Conservation (phyloP, 2,329 filamentous ascomycete genomes). For the Diaporthe sp. region DNA sequence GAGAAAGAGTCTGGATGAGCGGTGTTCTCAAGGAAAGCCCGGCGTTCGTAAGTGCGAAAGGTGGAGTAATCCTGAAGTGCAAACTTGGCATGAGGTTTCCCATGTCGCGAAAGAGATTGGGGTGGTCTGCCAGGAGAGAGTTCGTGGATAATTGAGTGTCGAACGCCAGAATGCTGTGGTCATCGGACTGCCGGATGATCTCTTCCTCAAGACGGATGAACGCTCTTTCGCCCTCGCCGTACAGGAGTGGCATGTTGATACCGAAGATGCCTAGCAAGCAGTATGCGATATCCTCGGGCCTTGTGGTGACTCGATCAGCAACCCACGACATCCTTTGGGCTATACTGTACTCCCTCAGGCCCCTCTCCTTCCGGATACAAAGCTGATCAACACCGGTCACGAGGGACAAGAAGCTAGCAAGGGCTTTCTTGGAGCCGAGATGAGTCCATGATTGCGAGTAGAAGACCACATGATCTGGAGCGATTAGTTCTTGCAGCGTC, state of each 20-base stretch:
- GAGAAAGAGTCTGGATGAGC: slow-evolving; percentile 44
- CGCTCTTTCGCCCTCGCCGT: slow-evolving; percentile 48
- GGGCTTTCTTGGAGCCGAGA: slow-evolving; percentile 28
- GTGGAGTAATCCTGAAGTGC: slow-evolving; percentile 38
- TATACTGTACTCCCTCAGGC: slow-evolving; percentile 36
- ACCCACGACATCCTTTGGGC: slow-evolving; percentile 48
- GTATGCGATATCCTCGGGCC: slow-evolving; percentile 48
- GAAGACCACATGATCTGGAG: slow-evolving; percentile 40
- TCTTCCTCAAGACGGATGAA: slow-evolving; percentile 48
- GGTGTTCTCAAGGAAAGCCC: slow-evolving; percentile 44
- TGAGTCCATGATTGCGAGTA: slow-evolving; percentile 40
- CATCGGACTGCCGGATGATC: slow-evolving; percentile 40
- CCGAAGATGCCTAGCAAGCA: slow-evolving; percentile 48
- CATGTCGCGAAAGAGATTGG: slow-evolving; percentile 39
- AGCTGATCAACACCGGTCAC: slow-evolving; percentile 22
- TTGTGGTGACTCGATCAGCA: slow-evolving; percentile 43
- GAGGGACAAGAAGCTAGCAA: slow-evolving; percentile 9
- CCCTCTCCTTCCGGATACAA: slow-evolving; percentile 21
- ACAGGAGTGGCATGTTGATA: slow-evolving; percentile 49
- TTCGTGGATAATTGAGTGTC: slow-evolving; percentile 39
- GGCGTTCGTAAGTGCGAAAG: slow-evolving; percentile 45
- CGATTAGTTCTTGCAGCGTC: slow-evolving; percentile 33
- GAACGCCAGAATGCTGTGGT: slow-evolving; percentile 42
- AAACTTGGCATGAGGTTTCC: slow-evolving; percentile 36
- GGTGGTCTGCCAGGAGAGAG: slow-evolving; percentile 45